These are phyloP conservation scores for Ogataea hybrid DNA, from an alignment of 1,139 yeast genomes.

Conservation along the genomic window DNA sequence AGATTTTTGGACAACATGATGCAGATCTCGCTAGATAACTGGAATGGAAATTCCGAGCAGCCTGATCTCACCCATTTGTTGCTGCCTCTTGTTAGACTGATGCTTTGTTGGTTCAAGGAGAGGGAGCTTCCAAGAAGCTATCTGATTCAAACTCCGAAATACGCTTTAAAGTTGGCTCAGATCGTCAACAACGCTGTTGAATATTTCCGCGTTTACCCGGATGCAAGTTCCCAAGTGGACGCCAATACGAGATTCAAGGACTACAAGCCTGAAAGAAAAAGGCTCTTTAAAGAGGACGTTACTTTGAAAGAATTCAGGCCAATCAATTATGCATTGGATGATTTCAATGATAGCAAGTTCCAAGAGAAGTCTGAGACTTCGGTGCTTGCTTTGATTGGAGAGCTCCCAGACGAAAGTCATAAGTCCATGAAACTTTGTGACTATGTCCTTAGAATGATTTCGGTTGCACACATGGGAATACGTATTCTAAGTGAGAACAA, in stretches of 20 bases:
- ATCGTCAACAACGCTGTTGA: conserved; percentile 34
- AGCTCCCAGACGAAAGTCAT: conserved; percentile 32
- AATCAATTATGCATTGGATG: conserved; percentile 52
- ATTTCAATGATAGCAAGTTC: conserved; percentile 52
- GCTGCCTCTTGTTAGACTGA: conserved; percentile 41
- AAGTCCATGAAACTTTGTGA: conserved; percentile 33
- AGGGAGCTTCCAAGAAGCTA: conserved; percentile 41
- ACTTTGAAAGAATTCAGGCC: conserved; percentile 57
- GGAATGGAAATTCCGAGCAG: conserved; percentile 17
- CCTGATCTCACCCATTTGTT: conserved; percentile 26
- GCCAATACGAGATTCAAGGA: not conserved
- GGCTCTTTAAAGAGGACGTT: conserved; percentile 65
- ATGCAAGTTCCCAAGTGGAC: not conserved
- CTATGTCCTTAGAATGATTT: conserved; percentile 34
- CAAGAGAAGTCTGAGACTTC: conserved; percentile 29
- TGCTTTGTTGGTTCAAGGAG: conserved; percentile 53
- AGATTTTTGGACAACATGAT: conserved; percentile 32
- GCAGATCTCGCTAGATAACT: conserved; percentile 23
- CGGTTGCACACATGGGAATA: conserved; percentile 38
- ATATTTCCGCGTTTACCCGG: conserved; percentile 14
- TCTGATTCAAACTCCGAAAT: conserved; percentile 36
- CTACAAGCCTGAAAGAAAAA: conserved; percentile 41
- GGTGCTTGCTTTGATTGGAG: conserved; percentile 33
- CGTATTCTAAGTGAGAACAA: conserved; percentile 31
- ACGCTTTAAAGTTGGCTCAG: conserved; percentile 37